Conservation (phyloP, 805 yeast species). For the Yamadazyma nakazawae region DNA sequence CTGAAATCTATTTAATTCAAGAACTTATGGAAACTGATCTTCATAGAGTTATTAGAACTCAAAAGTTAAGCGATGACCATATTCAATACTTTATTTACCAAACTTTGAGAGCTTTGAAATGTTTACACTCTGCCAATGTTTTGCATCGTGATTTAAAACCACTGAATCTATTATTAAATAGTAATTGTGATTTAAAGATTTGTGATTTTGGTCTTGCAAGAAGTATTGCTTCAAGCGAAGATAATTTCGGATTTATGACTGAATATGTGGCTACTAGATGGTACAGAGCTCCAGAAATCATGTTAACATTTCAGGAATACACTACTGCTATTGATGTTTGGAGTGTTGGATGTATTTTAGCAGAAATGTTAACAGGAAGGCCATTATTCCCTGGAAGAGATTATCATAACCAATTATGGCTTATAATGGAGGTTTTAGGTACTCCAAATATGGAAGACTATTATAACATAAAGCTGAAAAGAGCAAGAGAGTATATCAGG, state of each 20-base stretch:
- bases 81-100: conserved; percentile 92
- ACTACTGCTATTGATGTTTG: conserved; percentile 95
- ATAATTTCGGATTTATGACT: conserved; percentile 80
- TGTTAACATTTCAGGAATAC: conserved; percentile 90
- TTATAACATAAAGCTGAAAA: conserved; percentile 65
- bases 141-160: conserved; percentile 93
- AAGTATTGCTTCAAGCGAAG: conserved; percentile 57
- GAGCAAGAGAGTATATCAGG: conserved; percentile 87
- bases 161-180: conserved; percentile 76
- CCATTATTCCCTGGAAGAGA: conserved; percentile 94
- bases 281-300: conserved; percentile 97
- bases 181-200: conserved; percentile 90
- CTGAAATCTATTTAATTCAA: conserved; percentile 85
- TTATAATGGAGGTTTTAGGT: conserved; percentile 82
- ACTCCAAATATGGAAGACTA: conserved; percentile 83
- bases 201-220: conserved; percentile 94
- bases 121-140: conserved; percentile 90
- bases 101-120: conserved; percentile 83
- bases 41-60: conserved; percentile 78
- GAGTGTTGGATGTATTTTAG: conserved; percentile 95
- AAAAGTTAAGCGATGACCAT: conserved; percentile 84
- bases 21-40: conserved; percentile 87
- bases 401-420: conserved; percentile 84
- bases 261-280: conserved; percentile 97
- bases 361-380: conserved; percentile 80